These are phyloP conservation scores for Pythium folliculosum DNA, from an alignment of 352 stramenopile species.

Conservation along the genomic window DNA sequence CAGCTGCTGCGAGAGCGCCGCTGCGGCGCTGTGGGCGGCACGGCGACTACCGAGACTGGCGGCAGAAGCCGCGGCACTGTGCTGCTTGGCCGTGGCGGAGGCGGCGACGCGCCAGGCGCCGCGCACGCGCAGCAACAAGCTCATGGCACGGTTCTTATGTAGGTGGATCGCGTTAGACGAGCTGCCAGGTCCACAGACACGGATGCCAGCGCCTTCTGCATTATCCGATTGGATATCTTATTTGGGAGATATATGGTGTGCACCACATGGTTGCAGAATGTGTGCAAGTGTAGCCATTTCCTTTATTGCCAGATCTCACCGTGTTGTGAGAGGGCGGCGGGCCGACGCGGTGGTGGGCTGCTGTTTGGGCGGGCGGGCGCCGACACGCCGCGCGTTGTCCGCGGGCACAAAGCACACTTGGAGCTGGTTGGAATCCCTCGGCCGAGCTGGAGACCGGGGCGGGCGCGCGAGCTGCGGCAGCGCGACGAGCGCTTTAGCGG, in stretches of 20 bases:
- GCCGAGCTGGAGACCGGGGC: neutral
- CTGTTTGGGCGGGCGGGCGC: neutral
- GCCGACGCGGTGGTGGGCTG: neutral
- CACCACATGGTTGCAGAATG: neutral
- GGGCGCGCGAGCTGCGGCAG: neutral
- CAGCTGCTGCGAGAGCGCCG: neutral
- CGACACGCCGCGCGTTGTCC: neutral
- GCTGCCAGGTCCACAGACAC: too few species aligned
- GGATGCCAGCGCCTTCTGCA: neutral
- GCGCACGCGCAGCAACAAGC: constrained; percentile 6
- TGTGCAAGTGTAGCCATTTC: constrained; percentile 23
- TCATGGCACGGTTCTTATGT: neutral
- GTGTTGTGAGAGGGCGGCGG: constrained; percentile 9
- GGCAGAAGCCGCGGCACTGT: too few species aligned
- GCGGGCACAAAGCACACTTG: constrained; percentile 25
- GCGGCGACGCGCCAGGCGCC: constrained; percentile 2
- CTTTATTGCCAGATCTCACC: neutral
- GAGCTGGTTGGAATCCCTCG: constrained; percentile 1
- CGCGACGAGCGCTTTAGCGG: neutral
- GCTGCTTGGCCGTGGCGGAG: too few species aligned
- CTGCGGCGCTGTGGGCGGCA: too few species aligned
- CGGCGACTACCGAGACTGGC: neutral
- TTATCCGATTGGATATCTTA: neutral
- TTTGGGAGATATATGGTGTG: constrained; percentile 1
- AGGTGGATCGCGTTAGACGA: too few species aligned